These are phyloP conservation scores for Emiliania huxleyi DNA, from an alignment of 78 protist genomes.

Conservation along the genomic window DNA sequence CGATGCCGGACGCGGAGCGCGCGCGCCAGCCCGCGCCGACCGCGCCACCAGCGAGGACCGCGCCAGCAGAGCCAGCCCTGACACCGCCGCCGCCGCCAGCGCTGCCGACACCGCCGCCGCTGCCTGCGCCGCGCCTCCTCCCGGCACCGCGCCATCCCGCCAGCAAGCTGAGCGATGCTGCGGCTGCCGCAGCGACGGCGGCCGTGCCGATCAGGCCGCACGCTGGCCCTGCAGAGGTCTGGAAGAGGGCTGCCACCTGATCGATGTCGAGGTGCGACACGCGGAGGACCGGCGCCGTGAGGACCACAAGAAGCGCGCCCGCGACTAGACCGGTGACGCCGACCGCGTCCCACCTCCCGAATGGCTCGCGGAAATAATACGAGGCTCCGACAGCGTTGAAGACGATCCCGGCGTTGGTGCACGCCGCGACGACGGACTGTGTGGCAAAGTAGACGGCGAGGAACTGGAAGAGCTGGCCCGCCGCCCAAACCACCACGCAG, in stretches of 20 bases:
- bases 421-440: neutral
- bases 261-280: neutral
- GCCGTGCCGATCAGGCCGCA: neutral
- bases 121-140: no score
- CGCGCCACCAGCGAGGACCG: neutral
- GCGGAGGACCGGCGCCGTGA: neutral
- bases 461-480: neutral
- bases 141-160: no score
- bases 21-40: neutral
- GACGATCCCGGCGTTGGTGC: neutral
- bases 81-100: no score
- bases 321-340: neutral
- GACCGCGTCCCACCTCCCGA: neutral
- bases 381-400: neutral
- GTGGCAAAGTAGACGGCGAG: neutral
- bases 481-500: no score
- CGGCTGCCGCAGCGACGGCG: neutral
- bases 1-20: neutral
- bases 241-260: neutral
- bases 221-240: neutral
- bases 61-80: no score
- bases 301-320: neutral
- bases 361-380: neutral
- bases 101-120: no score
- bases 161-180: no score